Conservation (phyloP, 192 early-diverging fungal species). For the Umbelopsis sp. region DNA sequence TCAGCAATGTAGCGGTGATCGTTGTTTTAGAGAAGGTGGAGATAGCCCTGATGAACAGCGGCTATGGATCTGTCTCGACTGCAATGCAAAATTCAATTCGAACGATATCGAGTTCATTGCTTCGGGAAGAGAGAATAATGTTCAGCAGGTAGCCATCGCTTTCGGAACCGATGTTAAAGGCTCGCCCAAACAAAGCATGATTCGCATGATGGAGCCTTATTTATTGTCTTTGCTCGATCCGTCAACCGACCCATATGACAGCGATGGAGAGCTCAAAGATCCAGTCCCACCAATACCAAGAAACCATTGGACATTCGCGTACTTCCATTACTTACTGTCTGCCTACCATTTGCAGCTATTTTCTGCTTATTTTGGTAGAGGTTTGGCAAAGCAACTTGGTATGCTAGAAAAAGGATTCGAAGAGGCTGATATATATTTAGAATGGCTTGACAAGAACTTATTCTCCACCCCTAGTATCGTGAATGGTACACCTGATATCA, state of each 20-base stretch:
- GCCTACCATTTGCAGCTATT: conserved; percentile 33
- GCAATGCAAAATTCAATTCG: background rate
- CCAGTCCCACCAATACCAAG: conserved; percentile 15
- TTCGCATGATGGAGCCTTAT: conserved; percentile 38
- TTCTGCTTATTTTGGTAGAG: conserved; percentile 31
- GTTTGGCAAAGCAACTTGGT: conserved; percentile 21
- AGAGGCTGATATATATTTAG: conserved; percentile 32
- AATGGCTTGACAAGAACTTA: conserved; percentile 23
- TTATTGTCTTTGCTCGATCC: conserved; percentile 23
- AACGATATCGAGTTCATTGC: conserved; percentile 22
- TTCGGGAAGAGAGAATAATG: conserved; percentile 23
- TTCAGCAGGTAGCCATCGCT: conserved; percentile 25
- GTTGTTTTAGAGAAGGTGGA: conserved; percentile 1
- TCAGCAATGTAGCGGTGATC: background rate
- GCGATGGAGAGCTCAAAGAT: conserved; percentile 17
- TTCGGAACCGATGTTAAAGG: conserved; percentile 23
- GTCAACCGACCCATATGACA: conserved; percentile 8
- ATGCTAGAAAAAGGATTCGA: conserved; percentile 25
- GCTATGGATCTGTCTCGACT: conserved; percentile 5
- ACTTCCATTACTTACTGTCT: conserved; percentile 29
- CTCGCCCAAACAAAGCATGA: conserved; percentile 10
- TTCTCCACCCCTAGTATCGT: background rate
- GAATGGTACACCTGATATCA: background rate
- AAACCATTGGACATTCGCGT: conserved; percentile 39
- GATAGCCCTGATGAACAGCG: background rate